phyloP scores from a whole-genome alignment of 148 eudicot species.

The Rhododendron griersonianum region DNA sequence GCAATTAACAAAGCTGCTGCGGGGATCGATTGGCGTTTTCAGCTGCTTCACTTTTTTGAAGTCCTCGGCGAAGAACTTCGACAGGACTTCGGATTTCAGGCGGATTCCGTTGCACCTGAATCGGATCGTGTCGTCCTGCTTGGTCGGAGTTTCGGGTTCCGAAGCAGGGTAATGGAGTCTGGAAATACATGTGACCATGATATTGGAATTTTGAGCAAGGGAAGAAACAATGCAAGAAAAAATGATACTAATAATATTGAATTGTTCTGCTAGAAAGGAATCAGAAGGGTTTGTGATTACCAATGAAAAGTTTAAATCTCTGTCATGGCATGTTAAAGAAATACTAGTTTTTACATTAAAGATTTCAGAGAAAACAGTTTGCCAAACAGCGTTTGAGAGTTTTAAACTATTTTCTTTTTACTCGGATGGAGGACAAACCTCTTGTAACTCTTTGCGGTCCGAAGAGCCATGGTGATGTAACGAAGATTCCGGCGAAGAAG shows the following conservation, averaged over 20 bases:
- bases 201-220: not conserved
- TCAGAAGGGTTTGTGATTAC: not conserved
- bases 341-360: too few species aligned
- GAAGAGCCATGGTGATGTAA: not conserved
- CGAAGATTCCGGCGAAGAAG: not conserved
- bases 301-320: not conserved
- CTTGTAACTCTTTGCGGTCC: not conserved
- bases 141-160: not conserved
- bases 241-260: not conserved
- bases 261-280: not conserved
- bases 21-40: slow-evolving; percentile 41
- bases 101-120: slow-evolving; percentile 15
- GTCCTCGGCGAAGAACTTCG: slow-evolving; percentile 57
- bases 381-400: not conserved
- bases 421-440: not conserved
- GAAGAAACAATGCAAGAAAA: not conserved
- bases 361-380: not conserved
- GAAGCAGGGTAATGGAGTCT: not conserved
- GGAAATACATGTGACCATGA: not conserved
- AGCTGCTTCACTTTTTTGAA: slow-evolving; percentile 34
- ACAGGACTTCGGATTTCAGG: slow-evolving; percentile 39
- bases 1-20: slow-evolving; percentile 25
- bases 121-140: not conserved
- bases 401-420: not conserved
- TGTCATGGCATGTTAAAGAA: not conserved